Evolutionary conservation across 768 basidiomycete species (phyloP).

Genomic region (Boletus coccyginus): DNA sequence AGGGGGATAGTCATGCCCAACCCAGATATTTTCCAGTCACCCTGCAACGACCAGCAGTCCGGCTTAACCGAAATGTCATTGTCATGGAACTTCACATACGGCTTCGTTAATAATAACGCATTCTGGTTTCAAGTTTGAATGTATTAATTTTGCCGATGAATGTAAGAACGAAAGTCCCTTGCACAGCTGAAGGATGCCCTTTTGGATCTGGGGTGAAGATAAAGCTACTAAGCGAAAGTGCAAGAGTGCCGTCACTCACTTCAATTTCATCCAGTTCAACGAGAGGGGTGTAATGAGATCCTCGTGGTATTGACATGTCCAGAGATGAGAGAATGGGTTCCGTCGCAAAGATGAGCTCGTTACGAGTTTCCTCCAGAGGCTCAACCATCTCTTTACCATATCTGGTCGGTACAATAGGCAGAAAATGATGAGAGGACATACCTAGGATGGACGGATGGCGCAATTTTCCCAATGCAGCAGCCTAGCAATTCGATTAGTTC

Average conservation of each 20-base stretch:
- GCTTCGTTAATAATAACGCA: slow-evolving; percentile 86
- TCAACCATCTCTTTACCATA: slow-evolving; percentile 84
- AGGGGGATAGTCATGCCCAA: slow-evolving; percentile 85
- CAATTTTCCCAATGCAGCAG: slow-evolving; percentile 76
- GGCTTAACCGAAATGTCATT: background rate
- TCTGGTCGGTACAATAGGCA: slow-evolving; percentile 2
- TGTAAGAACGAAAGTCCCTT: slow-evolving; percentile 90
- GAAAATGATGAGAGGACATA: slow-evolving; percentile 30
- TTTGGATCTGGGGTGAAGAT: slow-evolving; percentile 68
- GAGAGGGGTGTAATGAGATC: slow-evolving; percentile 49
- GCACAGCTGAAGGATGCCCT: slow-evolving; percentile 91
- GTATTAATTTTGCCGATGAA: slow-evolving; percentile 86
- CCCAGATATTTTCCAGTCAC: slow-evolving; percentile 97
- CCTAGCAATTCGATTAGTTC: slow-evolving; percentile 44
- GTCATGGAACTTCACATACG: slow-evolving; percentile 43
- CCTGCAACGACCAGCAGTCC: slow-evolving; percentile 45
- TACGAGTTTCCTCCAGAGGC: slow-evolving; percentile 90
- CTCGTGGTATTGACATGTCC: slow-evolving; percentile 69
- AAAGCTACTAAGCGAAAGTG: background rate
- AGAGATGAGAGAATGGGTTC: slow-evolving; percentile 86
- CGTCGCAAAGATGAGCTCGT: slow-evolving; percentile 88
- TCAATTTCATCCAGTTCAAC: slow-evolving; percentile 96
- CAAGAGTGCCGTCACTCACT: slow-evolving; percentile 40
- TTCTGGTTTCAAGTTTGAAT: slow-evolving; percentile 86
- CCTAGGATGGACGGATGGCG: slow-evolving; percentile 93